phyloP scores from a whole-genome alignment of 805 yeast species.

The Starmerella sp. region DNA sequence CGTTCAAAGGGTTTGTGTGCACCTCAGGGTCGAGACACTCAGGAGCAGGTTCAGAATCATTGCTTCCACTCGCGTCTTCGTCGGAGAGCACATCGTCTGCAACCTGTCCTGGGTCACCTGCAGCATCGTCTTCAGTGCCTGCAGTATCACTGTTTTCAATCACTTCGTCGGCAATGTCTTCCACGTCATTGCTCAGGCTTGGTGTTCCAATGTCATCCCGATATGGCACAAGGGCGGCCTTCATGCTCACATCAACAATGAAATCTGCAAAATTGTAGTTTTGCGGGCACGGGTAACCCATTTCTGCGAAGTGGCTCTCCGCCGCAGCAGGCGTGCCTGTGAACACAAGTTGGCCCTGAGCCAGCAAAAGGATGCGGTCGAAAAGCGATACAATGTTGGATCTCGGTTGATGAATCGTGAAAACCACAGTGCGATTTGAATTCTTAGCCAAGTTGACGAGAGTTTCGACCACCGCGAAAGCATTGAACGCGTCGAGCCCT shows the following conservation, averaged over 20 bases:
- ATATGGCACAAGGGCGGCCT: conserved; percentile 26
- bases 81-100: conserved; percentile 13
- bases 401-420: conserved; percentile 95
- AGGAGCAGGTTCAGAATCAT: neutral
- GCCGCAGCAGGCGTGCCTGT: conserved; percentile 76
- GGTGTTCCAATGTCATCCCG: neutral
- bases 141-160: neutral
- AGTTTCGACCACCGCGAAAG: conserved; percentile 79
- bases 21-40: conserved; percentile 20
- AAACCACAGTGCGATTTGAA: conserved; percentile 75
- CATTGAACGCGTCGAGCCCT: conserved; percentile 89
- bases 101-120: neutral
- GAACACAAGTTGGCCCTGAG: conserved; percentile 76
- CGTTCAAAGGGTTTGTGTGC: conserved; percentile 17
- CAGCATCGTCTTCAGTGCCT: neutral
- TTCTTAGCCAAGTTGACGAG: conserved; percentile 68
- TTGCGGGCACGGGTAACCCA: conserved; percentile 73
- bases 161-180: neutral
- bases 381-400: conserved; percentile 88
- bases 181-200: neutral
- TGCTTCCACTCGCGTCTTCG: conserved; percentile 1
- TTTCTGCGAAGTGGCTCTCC: conserved; percentile 57
- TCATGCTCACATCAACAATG: conserved; percentile 80
- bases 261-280: conserved; percentile 93
- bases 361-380: conserved; percentile 66